Conservation (phyloP, 805 yeast genomes). For the Cyberlindnera veronae region DNA sequence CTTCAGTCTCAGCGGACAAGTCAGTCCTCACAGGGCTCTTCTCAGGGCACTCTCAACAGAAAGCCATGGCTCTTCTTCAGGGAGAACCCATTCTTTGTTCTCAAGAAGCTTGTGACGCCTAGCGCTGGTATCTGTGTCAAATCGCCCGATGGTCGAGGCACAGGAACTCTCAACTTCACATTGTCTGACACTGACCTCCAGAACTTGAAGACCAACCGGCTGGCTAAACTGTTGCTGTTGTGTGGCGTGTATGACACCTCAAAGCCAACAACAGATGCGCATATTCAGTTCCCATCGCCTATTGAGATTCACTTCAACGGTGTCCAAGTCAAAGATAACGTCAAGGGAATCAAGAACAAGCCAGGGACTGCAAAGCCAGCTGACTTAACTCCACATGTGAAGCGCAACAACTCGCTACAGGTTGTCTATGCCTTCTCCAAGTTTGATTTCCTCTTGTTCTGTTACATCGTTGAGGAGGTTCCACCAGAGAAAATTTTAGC, state of each 20-base stretch:
- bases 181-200: constrained; percentile 41
- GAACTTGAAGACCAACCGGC: constrained; percentile 31
- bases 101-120: constrained; percentile 44
- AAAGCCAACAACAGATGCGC: constrained; percentile 28
- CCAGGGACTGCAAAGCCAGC: constrained; percentile 83
- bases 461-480: constrained; percentile 54
- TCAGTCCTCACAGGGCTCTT: constrained; percentile 9
- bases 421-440: constrained; percentile 58
- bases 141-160: constrained; percentile 44
- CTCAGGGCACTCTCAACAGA: constrained; percentile 4
- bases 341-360: constrained; percentile 72
- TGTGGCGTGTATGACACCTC: constrained; percentile 43
- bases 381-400: constrained; percentile 56
- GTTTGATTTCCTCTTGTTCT: constrained; percentile 45
- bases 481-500: constrained; percentile 41
- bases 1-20: constrained; percentile 2
- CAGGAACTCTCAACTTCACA: constrained; percentile 39
- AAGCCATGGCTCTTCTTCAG: constrained; percentile 47
- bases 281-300: constrained; percentile 66
- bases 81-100: constrained; percentile 53
- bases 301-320: constrained; percentile 65
- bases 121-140: constrained; percentile 43
- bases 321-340: constrained; percentile 44
- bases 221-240: constrained; percentile 45
- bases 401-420: constrained; percentile 41